Conservation (phyloP, 2,329 filamentous ascomycete genomes). For the Nothopassalora personata region DNA sequence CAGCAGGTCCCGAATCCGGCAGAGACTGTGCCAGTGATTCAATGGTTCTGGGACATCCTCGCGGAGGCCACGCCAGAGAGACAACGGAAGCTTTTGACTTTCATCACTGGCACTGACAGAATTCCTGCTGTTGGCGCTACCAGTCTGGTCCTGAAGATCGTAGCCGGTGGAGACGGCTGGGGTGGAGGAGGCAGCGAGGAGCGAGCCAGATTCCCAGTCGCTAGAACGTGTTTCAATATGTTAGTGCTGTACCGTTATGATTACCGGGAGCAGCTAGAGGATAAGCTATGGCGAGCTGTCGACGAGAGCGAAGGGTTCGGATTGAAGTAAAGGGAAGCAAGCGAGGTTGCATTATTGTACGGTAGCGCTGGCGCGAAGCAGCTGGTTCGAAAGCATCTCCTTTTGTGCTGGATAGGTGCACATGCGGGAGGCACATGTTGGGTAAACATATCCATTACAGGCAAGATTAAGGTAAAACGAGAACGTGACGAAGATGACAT, state of each 20-base stretch:
- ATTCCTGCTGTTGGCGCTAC: slow-evolving; percentile 84
- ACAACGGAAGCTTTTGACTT: slow-evolving; percentile 74
- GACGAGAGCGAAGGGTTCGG: slow-evolving; percentile 88
- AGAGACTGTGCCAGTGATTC: slow-evolving; percentile 60
- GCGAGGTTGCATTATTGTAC: neutral
- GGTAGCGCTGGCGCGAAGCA: neutral
- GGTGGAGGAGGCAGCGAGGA: slow-evolving; percentile 49
- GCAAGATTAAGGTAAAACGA: neutral
- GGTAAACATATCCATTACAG: neutral
- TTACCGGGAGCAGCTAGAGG: slow-evolving; percentile 61
- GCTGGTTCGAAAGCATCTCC: neutral
- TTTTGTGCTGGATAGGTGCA: neutral
- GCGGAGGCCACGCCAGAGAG: slow-evolving; percentile 57
- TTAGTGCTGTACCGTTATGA: slow-evolving; percentile 70
- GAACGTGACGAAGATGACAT: neutral
- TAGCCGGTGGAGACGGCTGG: slow-evolving; percentile 57
- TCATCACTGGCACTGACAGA: slow-evolving; percentile 85
- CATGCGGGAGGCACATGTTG: neutral
- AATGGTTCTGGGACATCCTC: slow-evolving; percentile 89
- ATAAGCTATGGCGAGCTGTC: slow-evolving; percentile 78
- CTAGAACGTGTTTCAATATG: slow-evolving; percentile 87
- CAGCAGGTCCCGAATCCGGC: slow-evolving; percentile 37
- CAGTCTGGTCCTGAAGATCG: slow-evolving; percentile 69
- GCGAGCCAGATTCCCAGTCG: slow-evolving; percentile 69
- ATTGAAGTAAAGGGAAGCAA: slow-evolving; percentile 39